Conservation (phyloP, 2,329 filamentous ascomycete species). For the Cladosporium halotolerans region DNA sequence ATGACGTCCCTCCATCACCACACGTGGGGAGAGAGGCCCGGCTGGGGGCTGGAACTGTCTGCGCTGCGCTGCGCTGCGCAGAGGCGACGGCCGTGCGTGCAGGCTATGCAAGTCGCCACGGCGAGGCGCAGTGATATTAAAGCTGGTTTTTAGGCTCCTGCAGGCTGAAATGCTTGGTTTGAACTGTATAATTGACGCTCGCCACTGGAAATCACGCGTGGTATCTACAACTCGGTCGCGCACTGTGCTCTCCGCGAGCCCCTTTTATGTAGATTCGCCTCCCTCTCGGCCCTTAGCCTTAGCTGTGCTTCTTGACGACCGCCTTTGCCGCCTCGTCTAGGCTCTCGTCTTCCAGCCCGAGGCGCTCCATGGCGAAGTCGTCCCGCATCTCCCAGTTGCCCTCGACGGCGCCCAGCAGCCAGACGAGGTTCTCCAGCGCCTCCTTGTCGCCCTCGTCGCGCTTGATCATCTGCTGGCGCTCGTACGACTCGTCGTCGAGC, state of each 20-base stretch:
- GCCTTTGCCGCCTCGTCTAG: slow-evolving; percentile 33
- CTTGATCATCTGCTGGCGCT: slow-evolving; percentile 30
- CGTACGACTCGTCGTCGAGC: slow-evolving; percentile 29
- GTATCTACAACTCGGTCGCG: background rate
- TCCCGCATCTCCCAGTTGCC: slow-evolving; percentile 30
- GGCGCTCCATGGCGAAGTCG: slow-evolving; percentile 35
- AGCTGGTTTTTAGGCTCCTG: too few species aligned
- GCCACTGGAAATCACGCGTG: background rate
- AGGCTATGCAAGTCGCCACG: too few species aligned
- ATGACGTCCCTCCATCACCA: background rate
- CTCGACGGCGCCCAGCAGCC: slow-evolving; percentile 26
- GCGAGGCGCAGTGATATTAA: too few species aligned
- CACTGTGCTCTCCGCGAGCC: too few species aligned
- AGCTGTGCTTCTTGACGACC: background rate
- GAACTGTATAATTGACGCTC: too few species aligned
- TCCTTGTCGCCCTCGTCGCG: slow-evolving; percentile 31
- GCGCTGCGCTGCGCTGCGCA: too few species aligned
- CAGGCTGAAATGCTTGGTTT: too few species aligned
- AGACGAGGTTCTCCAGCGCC: slow-evolving; percentile 25
- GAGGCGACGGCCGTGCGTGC: too few species aligned
- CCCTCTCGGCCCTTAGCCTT: too few species aligned
- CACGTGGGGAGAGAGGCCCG: background rate
- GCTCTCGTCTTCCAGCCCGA: slow-evolving; percentile 37
- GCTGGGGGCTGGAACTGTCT: too few species aligned
- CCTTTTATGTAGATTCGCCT: too few species aligned